Evolutionary conservation across 1,284 basidiomycete genomes (phyloP), one percentile per base, ranked within the genome.

Genomic region (Trichosporon inkin): DNA sequence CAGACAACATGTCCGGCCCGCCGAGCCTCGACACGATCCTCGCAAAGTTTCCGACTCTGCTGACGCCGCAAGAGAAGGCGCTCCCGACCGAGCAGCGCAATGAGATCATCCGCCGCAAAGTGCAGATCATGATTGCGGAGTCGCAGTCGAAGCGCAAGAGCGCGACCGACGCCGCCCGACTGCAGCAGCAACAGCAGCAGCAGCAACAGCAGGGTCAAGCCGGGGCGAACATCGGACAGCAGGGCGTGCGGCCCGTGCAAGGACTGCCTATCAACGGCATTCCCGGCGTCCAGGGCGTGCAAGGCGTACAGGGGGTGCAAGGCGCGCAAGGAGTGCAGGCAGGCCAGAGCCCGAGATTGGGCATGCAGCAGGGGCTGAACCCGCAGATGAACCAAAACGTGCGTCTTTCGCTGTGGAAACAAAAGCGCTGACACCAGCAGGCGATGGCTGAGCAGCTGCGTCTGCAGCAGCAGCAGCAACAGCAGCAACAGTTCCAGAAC

Each of bases 31-130:
- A 65, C 28, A 47, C 62, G 44, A 37, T 70, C 36, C 58, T 70
- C 49, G 41, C 49, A 24, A 65, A 62, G 55, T 67, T 67, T 38
- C 70, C 71, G 8, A 36, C 64, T 37, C 32, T 74, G 32, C 64
- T 75, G n/a, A 65, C 63, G 6, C 64, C 68, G 1, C 64, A 59
- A 10, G 73, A 75, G 58, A 62, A 58, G 47, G 52, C 59, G 19
- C 55, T 75, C 11, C 71, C 73, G 11, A 11, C 22, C 39, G 40
- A 71, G 54, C n/a, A 71, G 58, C 58, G 60, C 63, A 63, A 67
- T 62, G 40, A 71, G 61, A 41, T 72, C 63, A 58, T 74, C 62
- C 62, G 68, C 59, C 36, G 69, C 62, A 32, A 68, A 60, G 59
- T 74, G 60, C 22, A 68, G 58, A 13, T 40, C 36, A 37, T 62